Conservation (phyloP, 2,329 filamentous ascomycete genomes). For the Talaromyces sp. region DNA sequence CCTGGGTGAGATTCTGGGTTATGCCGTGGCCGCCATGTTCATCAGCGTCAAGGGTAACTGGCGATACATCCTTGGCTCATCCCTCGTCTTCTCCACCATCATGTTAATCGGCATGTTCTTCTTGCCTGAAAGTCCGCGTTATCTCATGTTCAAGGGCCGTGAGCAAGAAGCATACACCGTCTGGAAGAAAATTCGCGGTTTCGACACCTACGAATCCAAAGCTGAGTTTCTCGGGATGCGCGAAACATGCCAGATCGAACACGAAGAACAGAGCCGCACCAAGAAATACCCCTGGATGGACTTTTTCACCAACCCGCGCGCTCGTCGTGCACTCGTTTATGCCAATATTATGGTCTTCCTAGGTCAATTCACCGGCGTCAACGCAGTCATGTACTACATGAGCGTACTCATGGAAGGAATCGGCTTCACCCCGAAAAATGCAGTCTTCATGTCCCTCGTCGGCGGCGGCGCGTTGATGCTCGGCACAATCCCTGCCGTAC, state of each 20-base stretch:
- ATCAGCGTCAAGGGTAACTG: conserved; percentile 68
- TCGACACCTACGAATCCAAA: conserved; percentile 55
- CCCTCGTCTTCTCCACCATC: conserved; percentile 66
- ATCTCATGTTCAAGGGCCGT: conserved; percentile 30
- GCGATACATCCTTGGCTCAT: conserved; percentile 72
- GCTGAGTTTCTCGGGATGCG: conserved; percentile 74
- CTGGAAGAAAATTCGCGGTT: conserved; percentile 70
- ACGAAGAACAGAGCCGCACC: conserved; percentile 52
- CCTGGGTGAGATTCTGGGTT: conserved; percentile 70
- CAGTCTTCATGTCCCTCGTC: conserved; percentile 74
- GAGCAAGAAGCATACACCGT: conserved; percentile 31
- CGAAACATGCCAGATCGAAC: conserved; percentile 58
- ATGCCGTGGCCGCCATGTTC: conserved; percentile 71
- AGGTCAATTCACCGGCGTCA: conserved; percentile 69
- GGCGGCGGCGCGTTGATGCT: conserved; percentile 66
- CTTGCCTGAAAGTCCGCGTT: conserved; percentile 31
- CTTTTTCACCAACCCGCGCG: conserved; percentile 68
- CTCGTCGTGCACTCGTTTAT: conserved; percentile 65
- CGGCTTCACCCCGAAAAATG: conserved; percentile 61
- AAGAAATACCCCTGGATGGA: conserved; percentile 68
- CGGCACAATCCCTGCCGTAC: conserved; percentile 66
- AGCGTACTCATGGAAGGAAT: conserved; percentile 65
- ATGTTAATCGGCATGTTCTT: conserved; percentile 62
- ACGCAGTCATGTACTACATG: conserved; percentile 73
- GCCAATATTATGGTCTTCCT: conserved; percentile 69